Conservation (phyloP, 2,329 filamentous ascomycete species). For the Hymenoscyphus albidus region DNA sequence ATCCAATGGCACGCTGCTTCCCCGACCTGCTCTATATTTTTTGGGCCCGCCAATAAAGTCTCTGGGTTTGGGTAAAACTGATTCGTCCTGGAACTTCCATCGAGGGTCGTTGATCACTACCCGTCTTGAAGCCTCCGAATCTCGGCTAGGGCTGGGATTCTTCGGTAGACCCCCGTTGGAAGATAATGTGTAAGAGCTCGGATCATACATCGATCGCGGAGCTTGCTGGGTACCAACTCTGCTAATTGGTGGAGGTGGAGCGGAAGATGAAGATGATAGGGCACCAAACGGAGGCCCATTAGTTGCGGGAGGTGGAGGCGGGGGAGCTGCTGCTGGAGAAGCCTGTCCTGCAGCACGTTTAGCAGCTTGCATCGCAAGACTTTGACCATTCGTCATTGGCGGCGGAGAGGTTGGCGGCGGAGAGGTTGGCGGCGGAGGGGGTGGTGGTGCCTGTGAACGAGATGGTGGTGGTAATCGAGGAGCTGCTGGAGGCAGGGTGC, state of each 20-base stretch:
- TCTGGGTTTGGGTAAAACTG: slow-evolving; percentile 77
- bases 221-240: slow-evolving; percentile 41
- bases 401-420: slow-evolving; percentile 39
- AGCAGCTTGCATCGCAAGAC: slow-evolving; percentile 44
- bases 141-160: slow-evolving; percentile 45
- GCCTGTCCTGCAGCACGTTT: slow-evolving; percentile 44
- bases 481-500: not conserved
- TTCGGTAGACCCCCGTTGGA: slow-evolving; percentile 54
- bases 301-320: slow-evolving; percentile 38
- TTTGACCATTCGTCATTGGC: slow-evolving; percentile 35
- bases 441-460: slow-evolving; percentile 35
- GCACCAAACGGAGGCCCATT: slow-evolving; percentile 42
- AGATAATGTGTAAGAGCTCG: slow-evolving; percentile 70
- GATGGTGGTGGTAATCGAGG: slow-evolving; percentile 33
- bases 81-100: slow-evolving; percentile 85
- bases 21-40: slow-evolving; percentile 83
- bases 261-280: slow-evolving; percentile 39
- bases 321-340: slow-evolving; percentile 38
- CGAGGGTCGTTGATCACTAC: slow-evolving; percentile 70
- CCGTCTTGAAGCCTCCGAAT: slow-evolving; percentile 38
- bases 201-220: slow-evolving; percentile 63
- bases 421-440: slow-evolving; percentile 36
- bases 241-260: slow-evolving; percentile 40
- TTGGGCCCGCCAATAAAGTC: slow-evolving; percentile 71
- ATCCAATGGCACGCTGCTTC: slow-evolving; percentile 90